Percentiles rank a stretch among this genome's conserved stretches.
These are phyloP conservation scores for Mycena floridula DNA, from an alignment of 768 basidiomycete genomes.

Conservation along the genomic window DNA sequence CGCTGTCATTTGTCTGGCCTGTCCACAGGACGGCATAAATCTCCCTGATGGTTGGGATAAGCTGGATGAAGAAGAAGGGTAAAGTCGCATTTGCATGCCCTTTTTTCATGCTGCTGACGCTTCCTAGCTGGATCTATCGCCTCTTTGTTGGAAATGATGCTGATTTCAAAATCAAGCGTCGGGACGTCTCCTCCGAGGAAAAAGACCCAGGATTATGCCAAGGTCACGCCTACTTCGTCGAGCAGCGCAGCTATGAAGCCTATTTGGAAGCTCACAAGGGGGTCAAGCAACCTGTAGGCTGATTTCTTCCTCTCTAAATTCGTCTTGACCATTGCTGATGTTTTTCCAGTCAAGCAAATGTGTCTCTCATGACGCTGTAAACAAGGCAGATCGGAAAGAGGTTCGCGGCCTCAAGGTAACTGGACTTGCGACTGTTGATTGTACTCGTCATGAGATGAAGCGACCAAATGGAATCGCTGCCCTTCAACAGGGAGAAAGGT, in stretches of 20 bases:
- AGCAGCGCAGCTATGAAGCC: slow-evolving; percentile 15
- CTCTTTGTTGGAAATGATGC: slow-evolving; percentile 25
- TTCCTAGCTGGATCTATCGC: slow-evolving; percentile 20
- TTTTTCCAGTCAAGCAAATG: slow-evolving; percentile 20
- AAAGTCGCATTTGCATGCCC: too few species aligned
- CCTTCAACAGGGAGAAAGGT: slow-evolving; percentile 27
- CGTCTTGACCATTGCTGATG: neutral
- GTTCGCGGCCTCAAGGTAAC: slow-evolving; percentile 17
- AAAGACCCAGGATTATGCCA: slow-evolving; percentile 20
- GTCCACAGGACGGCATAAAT: slow-evolving; percentile 14
- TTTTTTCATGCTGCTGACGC: too few species aligned
- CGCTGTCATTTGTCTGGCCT: slow-evolving; percentile 22
- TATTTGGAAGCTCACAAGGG: slow-evolving; percentile 16
- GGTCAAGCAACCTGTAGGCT: slow-evolving; percentile 17
- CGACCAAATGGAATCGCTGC: slow-evolving; percentile 19
- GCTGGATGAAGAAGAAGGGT: slow-evolving; percentile 7
- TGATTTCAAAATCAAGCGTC: slow-evolving; percentile 26
- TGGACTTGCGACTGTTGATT: slow-evolving; percentile 21
- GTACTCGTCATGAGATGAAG: slow-evolving; percentile 24
- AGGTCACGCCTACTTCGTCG: slow-evolving; percentile 23
- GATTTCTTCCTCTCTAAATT: neutral
- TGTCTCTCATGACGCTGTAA: slow-evolving; percentile 13
- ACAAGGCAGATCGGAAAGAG: slow-evolving; percentile 13
- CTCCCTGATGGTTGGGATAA: slow-evolving; percentile 11
- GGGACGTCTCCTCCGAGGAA: slow-evolving; percentile 16